Evolutionary conservation across 257 asterid genomes (phyloP).

Genomic region (Solanum virginianum): DNA sequence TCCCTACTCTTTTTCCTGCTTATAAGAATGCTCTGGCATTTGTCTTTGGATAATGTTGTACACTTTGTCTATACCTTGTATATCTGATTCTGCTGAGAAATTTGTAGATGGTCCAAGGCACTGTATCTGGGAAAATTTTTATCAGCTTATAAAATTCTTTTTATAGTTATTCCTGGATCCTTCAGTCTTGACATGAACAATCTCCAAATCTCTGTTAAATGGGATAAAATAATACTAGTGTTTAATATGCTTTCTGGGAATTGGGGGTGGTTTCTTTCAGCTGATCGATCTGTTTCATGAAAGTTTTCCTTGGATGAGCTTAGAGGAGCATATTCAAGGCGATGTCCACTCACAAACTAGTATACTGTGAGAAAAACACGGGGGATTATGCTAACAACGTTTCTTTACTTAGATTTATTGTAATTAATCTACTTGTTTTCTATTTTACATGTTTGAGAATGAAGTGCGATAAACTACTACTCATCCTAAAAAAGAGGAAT

Average conservation of each 20-base stretch:
- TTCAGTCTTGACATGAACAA: neutral
- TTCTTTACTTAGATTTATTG: neutral
- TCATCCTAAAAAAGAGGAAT: neutral
- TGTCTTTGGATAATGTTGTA: neutral
- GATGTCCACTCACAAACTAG: neutral
- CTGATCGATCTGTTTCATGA: neutral
- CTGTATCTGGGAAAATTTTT: neutral
- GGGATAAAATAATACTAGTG: neutral
- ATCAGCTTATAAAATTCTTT: neutral
- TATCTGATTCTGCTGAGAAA: neutral
- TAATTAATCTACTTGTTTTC: neutral
- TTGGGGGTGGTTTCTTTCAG: neutral
- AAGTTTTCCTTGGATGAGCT: neutral
- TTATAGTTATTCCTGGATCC: neutral
- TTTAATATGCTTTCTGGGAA: neutral
- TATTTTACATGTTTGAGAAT: neutral
- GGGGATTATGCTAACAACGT: neutral
- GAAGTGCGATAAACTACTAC: neutral
- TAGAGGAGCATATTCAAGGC: neutral
- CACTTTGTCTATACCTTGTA: neutral
- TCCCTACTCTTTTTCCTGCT: neutral
- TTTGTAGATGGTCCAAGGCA: neutral
- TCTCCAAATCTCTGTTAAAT: neutral
- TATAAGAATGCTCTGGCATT: neutral
- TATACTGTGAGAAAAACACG: neutral